Evolutionary conservation across 1,284 basidiomycete genomes (phyloP).

Genomic region (Apiotrichum akiyoshidainum): DNA sequence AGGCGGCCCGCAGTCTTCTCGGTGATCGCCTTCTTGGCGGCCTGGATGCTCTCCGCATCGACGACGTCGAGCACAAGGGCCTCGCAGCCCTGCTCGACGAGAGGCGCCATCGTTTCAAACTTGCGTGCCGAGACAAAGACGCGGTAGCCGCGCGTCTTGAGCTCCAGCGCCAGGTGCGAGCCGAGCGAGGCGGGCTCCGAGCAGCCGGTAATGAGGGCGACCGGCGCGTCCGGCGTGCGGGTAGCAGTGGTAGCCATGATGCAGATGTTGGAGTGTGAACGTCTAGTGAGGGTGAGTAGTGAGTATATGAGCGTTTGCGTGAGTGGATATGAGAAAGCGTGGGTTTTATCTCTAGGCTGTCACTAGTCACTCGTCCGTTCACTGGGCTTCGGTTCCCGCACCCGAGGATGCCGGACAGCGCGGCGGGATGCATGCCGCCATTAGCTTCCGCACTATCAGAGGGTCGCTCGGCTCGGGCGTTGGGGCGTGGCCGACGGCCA

Average conservation of each 20-base stretch:
- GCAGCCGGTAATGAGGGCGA: slow-evolving; percentile 22
- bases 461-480: too few relatives aligned
- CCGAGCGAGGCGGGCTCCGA: slow-evolving; percentile 15
- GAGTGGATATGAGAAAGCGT: too few relatives aligned
- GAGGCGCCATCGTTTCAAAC: slow-evolving; percentile 9
- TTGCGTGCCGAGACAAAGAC: slow-evolving; percentile 20
- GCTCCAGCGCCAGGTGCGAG: slow-evolving; percentile 13
- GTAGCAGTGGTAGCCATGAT: neutral
- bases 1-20: slow-evolving; percentile 11
- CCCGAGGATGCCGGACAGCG: too few relatives aligned
- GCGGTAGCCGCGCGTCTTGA: slow-evolving; percentile 12
- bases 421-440: too few relatives aligned
- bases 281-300: too few relatives aligned
- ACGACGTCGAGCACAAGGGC: slow-evolving; percentile 18
- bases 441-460: too few relatives aligned
- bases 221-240: neutral
- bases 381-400: too few relatives aligned
- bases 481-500: too few relatives aligned
- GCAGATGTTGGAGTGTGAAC: too few relatives aligned
- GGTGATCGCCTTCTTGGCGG: slow-evolving; percentile 5
- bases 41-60: slow-evolving; percentile 6
- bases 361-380: too few relatives aligned
- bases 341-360: too few relatives aligned
- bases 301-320: too few relatives aligned
- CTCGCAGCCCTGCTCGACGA: slow-evolving; percentile 6